Evolutionary conservation across 345 rosid species (phyloP), one percentile per base, ranked within the genome.

Genomic region (Salix suchowensis): DNA sequence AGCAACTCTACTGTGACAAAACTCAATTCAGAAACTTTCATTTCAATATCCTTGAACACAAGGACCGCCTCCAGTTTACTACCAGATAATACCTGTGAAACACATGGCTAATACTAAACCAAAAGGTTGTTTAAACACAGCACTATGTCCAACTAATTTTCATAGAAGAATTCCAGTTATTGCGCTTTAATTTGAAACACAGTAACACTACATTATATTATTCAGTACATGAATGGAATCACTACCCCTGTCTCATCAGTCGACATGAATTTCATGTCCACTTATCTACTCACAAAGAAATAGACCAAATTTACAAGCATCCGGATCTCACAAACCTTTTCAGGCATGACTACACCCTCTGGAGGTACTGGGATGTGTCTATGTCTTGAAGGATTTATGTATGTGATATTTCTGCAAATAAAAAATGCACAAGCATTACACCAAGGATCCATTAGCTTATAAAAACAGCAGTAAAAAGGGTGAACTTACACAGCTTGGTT

Each of bases 351-450:
- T 6, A 89, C 94, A 69, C 94, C 99, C 72, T 71, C 54, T 10
- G 99, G 98, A 83, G 83, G 94, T 85, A 85, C 88, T 71, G 97
- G 87, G 72, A 89, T 83, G 83, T 96, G 99, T 77, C 68, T 72
- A 70, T 80, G 91, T 28, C 48, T 71, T 48, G 1, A 21, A 76
- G 99, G 99, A 79, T 77, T 85, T 75, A 88, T 86, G 83, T 82
- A 91, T 13, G 97, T 87, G 68, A 88, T 72, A 79, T 90, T 96
- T 86, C 99, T 96, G 90, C 78, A 76, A 74, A 68, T 50, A 61
- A 42, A 76, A 68, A 69, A n/a, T 21, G 13, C 16, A n/a, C 54
- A 66, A 36, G 28, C 32, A 78, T 79, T 26, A 24, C 69, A 58
- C 28, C 42, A 81, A 19, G 68, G 67, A 76, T 58, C 46, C 42